Evolutionary conservation across 2,329 filamentous ascomycete species (phyloP), one percentile per base, ranked within the genome.

Genomic region (Ustilaginoidea virens): DNA sequence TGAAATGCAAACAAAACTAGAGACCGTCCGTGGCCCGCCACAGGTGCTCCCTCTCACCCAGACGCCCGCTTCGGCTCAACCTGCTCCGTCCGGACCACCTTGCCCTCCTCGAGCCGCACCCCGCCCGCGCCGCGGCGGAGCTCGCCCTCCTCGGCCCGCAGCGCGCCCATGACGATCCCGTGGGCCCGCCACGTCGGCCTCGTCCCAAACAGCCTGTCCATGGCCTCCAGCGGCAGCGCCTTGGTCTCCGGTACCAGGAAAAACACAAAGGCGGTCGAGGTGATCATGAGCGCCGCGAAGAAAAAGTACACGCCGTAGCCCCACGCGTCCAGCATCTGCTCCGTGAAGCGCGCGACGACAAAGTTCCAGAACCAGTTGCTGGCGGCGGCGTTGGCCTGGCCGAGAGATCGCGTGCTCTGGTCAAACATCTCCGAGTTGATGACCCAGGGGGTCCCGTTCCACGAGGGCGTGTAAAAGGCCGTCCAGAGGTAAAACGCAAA

Each of bases 311-410:
- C 71, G 15, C 72, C 74, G 39, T 67, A 77, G n/a, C 56, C 53
- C 59, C 68, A 65, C 7, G 55, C 49, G 14, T 55, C 44, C 38
- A 73, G 67, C 69, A 78, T 78, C 38, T 75, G 67, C 16, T 66
- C 71, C 0, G 71, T 80, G 55, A 76, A 80, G 8, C 74, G 62
- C 1, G 63, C 64, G 38, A 80, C 66, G 44, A 80, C 61, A 47
- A 80, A 80, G 49, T 80, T 80, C 58, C 59, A 76, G 42, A 76
- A 63, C 77, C 77, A 82, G 50, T 82, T 80, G 51, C 68, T 76
- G 3, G 70, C 70, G 0, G 76, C 69, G 1, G 79, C 79, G 21
- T 65, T 76, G 7, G 79, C 77, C 45, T 83, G 78, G 2, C 76
- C 78, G 1, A 85, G 61, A 0, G 72, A 69, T 29, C 55, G 46